Base-by-base conservation (phyloP, 352 stramenopile species). In the Pythium dissotocum region DNA sequence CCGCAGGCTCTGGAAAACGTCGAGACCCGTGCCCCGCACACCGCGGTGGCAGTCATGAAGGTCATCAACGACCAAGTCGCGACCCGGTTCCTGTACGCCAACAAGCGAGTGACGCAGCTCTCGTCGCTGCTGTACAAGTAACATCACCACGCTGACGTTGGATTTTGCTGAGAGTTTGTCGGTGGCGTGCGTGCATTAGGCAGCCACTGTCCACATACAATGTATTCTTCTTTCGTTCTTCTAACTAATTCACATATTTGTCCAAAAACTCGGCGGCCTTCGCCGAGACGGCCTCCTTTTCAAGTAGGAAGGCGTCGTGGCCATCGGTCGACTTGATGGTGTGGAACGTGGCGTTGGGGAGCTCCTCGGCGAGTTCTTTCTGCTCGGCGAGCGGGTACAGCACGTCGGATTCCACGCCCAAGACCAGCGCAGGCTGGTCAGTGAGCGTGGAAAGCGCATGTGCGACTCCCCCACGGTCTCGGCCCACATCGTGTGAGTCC, bases 271-370 rank as follows among this genome's bases (percentile, higher is more conserved):
- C 61, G 42, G 63, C 71, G 2, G 91, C 77, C n/a, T 82, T 65
- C 9, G 80, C 67, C 48, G 77, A 90, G 54, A 99, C 94, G 71
- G 91, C 82, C 62, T 99, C 89, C 70, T 99, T 96, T 60, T 98
- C 96, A 35, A 99, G 77, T 36, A 99, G 80, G 76, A 99, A 99
- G 28, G 93, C 96, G 77, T 99, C 97, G 78, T 99, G 97, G 51
- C 96, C 97, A 59, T 98, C 87, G 38, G 87, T 77, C 33, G 88
- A 98, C 65, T 88, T 77, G 69, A 99, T 93, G 10, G 94, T 75
- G 58, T 85, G 85, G 58, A 99, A 87, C 63, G 91, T 69, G 44
- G 86, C 78, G 73, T 96, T 91, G 0, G 89, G 92, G 38, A 99
- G 83, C 26, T 72, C 63, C 26, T 79, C 64, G 13, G 85, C 89